Percentiles rank a stretch among this genome's conserved stretches.
Conservation (phyloP, 2,329 filamentous ascomycete genomes). For the Fusarium bulbicola region DNA sequence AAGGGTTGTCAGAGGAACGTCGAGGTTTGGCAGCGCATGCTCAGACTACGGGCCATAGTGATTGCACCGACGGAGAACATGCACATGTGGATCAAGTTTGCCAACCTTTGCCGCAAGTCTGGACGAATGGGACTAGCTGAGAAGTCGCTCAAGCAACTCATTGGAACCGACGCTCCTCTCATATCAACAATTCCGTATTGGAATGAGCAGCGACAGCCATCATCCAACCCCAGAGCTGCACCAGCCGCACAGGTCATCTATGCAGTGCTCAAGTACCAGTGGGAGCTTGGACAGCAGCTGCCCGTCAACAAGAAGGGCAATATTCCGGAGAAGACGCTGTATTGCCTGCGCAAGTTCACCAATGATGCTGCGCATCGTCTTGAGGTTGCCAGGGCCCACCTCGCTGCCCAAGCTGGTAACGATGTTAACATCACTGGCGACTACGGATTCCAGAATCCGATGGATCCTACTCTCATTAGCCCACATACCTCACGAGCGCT, state of each 20-base stretch:
- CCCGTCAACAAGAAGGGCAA: slow-evolving; percentile 52
- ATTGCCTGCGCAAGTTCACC: slow-evolving; percentile 69
- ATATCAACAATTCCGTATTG: slow-evolving; percentile 70
- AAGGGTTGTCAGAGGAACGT: slow-evolving; percentile 97
- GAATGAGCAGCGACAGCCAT: slow-evolving; percentile 48
- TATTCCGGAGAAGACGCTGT: slow-evolving; percentile 64
- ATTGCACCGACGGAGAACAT: slow-evolving; percentile 93
- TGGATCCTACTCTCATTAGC: slow-evolving; percentile 57
- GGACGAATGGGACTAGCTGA: slow-evolving; percentile 93
- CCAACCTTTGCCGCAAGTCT: slow-evolving; percentile 97
- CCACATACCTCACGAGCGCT: slow-evolving; percentile 62
- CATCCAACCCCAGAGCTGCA: slow-evolving; percentile 53
- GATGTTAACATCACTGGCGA: slow-evolving; percentile 57
- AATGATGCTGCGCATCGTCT: slow-evolving; percentile 65
- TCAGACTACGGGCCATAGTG: slow-evolving; percentile 91
- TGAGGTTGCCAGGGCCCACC: slow-evolving; percentile 62
- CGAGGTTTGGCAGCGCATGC: slow-evolving; percentile 98
- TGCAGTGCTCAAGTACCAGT: slow-evolving; percentile 96
- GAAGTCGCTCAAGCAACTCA: slow-evolving; percentile 91
- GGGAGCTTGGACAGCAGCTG: slow-evolving; percentile 79
- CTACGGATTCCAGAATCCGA: slow-evolving; percentile 60
- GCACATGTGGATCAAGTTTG: slow-evolving; percentile 99
- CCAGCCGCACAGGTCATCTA: slow-evolving; percentile 86
- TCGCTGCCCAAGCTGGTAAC: slow-evolving; percentile 57
- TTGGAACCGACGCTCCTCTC: slow-evolving; percentile 73